Base-by-base conservation (phyloP, 2,329 filamentous ascomycete genomes). In the Karstenula rhodostoma region DNA sequence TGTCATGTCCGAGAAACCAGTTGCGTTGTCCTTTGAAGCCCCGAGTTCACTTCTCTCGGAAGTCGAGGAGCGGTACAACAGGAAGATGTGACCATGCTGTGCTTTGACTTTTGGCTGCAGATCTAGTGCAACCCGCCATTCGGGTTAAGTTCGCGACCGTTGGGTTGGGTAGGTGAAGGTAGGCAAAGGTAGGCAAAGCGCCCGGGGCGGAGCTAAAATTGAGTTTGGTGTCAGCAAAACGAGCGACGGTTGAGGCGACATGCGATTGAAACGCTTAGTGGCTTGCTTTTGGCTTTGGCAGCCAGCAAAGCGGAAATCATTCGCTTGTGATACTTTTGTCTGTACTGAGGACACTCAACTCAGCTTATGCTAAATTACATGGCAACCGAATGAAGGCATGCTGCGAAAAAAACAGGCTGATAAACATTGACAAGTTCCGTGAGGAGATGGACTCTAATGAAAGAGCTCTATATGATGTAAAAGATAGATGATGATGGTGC, bases 391-490 rank as follows among this genome's bases (percentile, higher is more conserved):
- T n/a, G 12, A n/a, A 44, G 22, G n/a, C n/a, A 10, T 29, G 40
- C 27, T 48, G 35, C 8, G 25, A 59, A 23, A 59, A 23, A 48
- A 23, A 60, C 40, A 37, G 25, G 48, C 48, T 60, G 48, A 10
- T n/a, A 40, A 43, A 22, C 22, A 27, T 35, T 47, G 43, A 57
- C 17, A 57, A 10, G 37, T 40, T 60, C 58, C 58, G 58, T 35
- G 58, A 61, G 59, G 59, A 61, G 9, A 52, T 48, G 33, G 29
- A 55, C 54, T 61, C 59, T 57, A 55, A 29, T 10, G 47, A 29
- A 12, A 57, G 43, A 61, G 44, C 23, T 57, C 54, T 60, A 60
- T 57, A 49, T 40, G 56, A 37, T 22, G 49, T 33, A 56, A 42
- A 50, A n/a, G 33, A 47, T 42, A 1, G 22, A 6, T 32, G 33